Evolutionary conservation across 805 yeast species (phyloP).

Genomic region (Candida dajiaensis): DNA sequence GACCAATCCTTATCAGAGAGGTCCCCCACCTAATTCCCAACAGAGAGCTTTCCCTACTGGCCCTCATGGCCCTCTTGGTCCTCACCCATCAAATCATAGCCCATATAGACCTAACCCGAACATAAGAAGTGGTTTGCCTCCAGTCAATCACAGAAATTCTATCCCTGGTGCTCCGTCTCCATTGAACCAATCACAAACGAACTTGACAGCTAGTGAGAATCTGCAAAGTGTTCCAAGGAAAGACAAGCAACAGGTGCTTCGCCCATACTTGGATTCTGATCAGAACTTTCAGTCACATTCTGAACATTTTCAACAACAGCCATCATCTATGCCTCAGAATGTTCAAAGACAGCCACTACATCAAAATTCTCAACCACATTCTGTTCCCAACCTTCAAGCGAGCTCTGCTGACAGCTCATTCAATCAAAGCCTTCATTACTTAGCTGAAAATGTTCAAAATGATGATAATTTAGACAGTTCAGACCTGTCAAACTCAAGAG

Average conservation of each 20-base stretch:
- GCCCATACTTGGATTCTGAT: too few relatives aligned
- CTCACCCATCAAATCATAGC: slow-evolving; percentile 2
- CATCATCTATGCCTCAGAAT: neutral
- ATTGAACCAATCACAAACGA: slow-evolving; percentile 2
- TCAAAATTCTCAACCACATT: slow-evolving; percentile 7
- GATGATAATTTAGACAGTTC: slow-evolving; percentile 7
- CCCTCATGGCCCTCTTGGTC: neutral
- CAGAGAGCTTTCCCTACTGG: neutral
- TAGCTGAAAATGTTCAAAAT: slow-evolving; percentile 19
- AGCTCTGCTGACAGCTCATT: neutral
- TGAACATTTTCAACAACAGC: neutral
- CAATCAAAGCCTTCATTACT: slow-evolving; percentile 15
- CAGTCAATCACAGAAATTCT: slow-evolving; percentile 12
- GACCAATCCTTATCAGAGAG: slow-evolving; percentile 16
- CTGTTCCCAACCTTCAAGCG: neutral
- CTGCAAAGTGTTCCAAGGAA: neutral
- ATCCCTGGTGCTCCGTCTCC: slow-evolving; percentile 17
- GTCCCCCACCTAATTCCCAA: neutral
- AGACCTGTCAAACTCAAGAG: slow-evolving; percentile 1
- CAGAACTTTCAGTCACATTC: too few relatives aligned
- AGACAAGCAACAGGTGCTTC: too few relatives aligned
- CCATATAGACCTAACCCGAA: neutral
- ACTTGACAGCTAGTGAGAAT: neutral
- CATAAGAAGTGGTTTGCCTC: neutral
- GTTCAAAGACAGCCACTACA: neutral